Evolutionary conservation across 371 early-diverging fungal genomes (phyloP).

Genomic region (Saksenaea oblongispora): DNA sequence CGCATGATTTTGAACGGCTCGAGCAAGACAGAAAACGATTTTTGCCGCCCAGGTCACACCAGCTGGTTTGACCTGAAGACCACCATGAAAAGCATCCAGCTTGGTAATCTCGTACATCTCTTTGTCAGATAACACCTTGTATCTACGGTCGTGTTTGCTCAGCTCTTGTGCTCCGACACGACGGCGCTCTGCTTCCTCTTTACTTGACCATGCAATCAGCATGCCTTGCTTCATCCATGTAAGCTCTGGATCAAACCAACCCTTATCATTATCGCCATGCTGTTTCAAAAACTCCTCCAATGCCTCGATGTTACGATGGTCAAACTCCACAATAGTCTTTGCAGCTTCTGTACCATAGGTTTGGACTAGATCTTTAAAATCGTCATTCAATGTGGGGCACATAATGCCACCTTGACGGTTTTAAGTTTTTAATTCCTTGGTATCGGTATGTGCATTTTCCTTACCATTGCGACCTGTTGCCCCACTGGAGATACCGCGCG

Average conservation of each 20-base stretch:
- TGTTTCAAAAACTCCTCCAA: conserved; percentile 29
- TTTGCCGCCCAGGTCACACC: conserved; percentile 46
- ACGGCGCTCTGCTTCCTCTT: conserved; percentile 26
- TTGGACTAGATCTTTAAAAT: conserved; percentile 22
- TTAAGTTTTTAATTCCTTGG: conserved; percentile 28
- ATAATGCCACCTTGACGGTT: conserved; percentile 42
- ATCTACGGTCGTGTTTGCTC: conserved; percentile 5
- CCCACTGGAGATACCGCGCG: conserved; percentile 48
- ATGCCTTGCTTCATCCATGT: conserved; percentile 39
- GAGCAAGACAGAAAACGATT: conserved; percentile 41
- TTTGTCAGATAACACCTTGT: conserved; percentile 12
- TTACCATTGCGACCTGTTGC: conserved; percentile 58
- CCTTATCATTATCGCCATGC: conserved; percentile 26
- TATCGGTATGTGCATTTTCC: conserved; percentile 51
- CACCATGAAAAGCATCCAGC: conserved; percentile 40
- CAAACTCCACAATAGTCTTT: conserved; percentile 32
- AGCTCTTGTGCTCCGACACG: conserved; percentile 24
- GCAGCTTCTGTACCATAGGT: conserved; percentile 32
- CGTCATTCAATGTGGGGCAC: conserved; percentile 41
- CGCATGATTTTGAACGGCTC: conserved; percentile 20
- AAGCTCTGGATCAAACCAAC: conserved; percentile 37
- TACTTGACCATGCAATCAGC: conserved; percentile 27
- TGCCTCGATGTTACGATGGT: conserved; percentile 29
- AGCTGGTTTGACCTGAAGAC: conserved; percentile 29
- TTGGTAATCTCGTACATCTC: conserved; percentile 20